A percentile compares a stretch with the other conserved stretches of the same genome.
Evolutionary conservation across 2,329 filamentous ascomycete genomes (phyloP).

Genomic region (Periconia sp.): DNA sequence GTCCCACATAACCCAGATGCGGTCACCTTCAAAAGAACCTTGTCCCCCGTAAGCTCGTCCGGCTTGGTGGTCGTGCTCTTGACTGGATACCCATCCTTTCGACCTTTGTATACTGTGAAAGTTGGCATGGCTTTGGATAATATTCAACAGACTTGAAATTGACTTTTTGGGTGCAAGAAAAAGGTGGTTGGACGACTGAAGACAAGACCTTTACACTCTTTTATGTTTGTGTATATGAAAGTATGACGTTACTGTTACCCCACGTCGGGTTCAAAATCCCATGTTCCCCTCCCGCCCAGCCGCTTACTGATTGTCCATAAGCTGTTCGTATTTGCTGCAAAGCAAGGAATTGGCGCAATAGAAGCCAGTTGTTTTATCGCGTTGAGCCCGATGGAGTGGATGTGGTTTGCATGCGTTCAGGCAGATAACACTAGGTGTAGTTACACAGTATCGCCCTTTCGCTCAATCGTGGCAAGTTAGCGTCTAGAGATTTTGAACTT

Average conservation of each 20-base stretch:
- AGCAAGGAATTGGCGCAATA: background rate
- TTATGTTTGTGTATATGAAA: background rate
- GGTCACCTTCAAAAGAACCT: background rate
- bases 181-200: background rate
- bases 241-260: background rate
- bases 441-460: too few species aligned
- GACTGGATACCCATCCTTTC: background rate
- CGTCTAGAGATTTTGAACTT: too few species aligned
- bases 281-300: background rate
- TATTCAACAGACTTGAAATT: background rate
- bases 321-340: background rate
- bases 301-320: background rate
- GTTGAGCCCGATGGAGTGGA: background rate
- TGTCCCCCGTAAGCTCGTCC: background rate
- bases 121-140: background rate
- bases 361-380: background rate
- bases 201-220: background rate
- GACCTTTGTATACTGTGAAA: background rate
- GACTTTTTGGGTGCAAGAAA: background rate
- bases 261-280: background rate
- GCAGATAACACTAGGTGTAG: background rate
- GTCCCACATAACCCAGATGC: background rate
- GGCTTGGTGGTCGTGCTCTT: background rate
- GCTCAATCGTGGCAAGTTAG: too few species aligned
- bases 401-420: background rate